phyloP scores from a whole-genome alignment of 2,329 filamentous ascomycete species.

The Alternaria gaisen region DNA sequence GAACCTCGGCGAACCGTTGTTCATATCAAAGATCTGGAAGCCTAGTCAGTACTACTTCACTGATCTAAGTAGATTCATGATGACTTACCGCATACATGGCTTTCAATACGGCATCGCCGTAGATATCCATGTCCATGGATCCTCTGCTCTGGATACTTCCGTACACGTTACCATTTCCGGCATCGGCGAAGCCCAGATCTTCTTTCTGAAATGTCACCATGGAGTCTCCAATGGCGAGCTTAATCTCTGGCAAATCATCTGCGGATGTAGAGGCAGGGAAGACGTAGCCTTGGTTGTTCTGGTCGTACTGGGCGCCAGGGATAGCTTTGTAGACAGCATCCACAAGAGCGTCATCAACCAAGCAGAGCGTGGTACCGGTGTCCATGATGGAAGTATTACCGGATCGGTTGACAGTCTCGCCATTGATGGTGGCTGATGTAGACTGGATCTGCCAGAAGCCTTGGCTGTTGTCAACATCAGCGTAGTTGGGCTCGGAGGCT shows the following conservation, averaged over 20 bases:
- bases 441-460: constrained; percentile 70
- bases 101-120: constrained; percentile 34
- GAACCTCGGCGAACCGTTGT: constrained; percentile 29
- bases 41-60: constrained; percentile 1
- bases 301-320: constrained; percentile 59
- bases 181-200: constrained; percentile 36
- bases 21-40: constrained; percentile 34
- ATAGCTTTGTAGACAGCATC: constrained; percentile 68
- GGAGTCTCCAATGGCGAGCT: constrained; percentile 31
- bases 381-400: constrained; percentile 63
- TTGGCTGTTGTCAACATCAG: constrained; percentile 62
- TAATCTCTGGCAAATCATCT: constrained; percentile 25
- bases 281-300: constrained; percentile 61
- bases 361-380: constrained; percentile 72
- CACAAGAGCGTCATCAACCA: constrained; percentile 64
- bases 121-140: constrained; percentile 34
- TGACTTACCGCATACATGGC: constrained; percentile 34
- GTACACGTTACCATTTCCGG: constrained; percentile 31
- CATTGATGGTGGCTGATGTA: constrained; percentile 60
- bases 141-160: constrained; percentile 35
- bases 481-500: constrained; percentile 63
- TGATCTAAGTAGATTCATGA: not conserved
- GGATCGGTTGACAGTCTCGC: constrained; percentile 40
- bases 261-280: constrained; percentile 55
- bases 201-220: constrained; percentile 35